Percentiles rank a stretch among this genome's conserved stretches.
phyloP scores from a whole-genome alignment of 768 basidiomycete genomes.

The Termitomyces sp. region DNA sequence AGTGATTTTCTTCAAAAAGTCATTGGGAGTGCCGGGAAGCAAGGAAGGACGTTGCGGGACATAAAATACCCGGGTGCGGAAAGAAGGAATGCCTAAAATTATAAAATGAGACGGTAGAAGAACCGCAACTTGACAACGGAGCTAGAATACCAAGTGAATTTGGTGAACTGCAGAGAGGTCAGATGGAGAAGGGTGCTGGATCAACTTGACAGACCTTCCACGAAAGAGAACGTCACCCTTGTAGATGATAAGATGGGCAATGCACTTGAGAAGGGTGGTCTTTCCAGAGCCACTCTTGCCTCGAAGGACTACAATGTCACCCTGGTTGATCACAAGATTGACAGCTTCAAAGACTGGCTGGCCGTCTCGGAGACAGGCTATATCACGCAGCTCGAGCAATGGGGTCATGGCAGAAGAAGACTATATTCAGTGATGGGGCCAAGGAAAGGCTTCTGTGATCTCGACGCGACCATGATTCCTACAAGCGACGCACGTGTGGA shows the following conservation, averaged over 20 bases:
- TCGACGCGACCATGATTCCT: too few species aligned
- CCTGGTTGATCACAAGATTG: slow-evolving; percentile 58
- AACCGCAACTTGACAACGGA: neutral
- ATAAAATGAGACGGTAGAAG: slow-evolving; percentile 2
- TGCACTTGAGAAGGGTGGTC: slow-evolving; percentile 79
- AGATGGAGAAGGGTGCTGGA: neutral
- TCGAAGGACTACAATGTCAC: slow-evolving; percentile 74
- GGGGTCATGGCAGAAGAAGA: slow-evolving; percentile 5
- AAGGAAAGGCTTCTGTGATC: neutral
- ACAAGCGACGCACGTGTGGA: neutral
- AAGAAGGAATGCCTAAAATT: slow-evolving; percentile 63
- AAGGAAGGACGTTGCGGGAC: slow-evolving; percentile 87
- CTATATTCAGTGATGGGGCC: neutral
- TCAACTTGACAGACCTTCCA: slow-evolving; percentile 47
- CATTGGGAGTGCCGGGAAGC: slow-evolving; percentile 75
- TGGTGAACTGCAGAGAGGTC: slow-evolving; percentile 36
- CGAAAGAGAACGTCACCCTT: slow-evolving; percentile 58
- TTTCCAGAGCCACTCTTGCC: slow-evolving; percentile 82
- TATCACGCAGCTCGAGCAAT: slow-evolving; percentile 50
- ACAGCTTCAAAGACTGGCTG: slow-evolving; percentile 57
- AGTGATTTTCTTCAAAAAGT: slow-evolving; percentile 59
- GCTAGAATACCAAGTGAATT: slow-evolving; percentile 39
- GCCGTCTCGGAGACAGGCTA: slow-evolving; percentile 46
- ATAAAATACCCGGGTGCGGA: slow-evolving; percentile 78
- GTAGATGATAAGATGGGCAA: slow-evolving; percentile 76